Evolutionary conservation across 2,329 filamentous ascomycete genomes (phyloP).

Genomic region (Cercospora brassicicola): DNA sequence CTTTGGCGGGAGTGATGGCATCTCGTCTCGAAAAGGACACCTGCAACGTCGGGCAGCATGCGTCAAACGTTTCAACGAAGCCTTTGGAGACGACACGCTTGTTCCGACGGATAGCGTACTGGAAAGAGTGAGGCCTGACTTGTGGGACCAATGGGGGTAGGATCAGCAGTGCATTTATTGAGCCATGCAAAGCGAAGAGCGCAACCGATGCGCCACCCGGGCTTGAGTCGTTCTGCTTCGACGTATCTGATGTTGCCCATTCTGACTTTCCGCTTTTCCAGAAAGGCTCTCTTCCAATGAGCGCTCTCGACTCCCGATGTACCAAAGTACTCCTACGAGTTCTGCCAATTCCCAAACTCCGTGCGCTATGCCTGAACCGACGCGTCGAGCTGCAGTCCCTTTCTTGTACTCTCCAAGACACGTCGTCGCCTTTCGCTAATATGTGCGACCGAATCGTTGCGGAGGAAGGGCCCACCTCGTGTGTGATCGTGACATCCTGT

Average conservation of each 20-base stretch:
- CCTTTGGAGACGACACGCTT: neutral
- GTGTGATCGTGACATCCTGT: neutral
- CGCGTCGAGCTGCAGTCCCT: neutral
- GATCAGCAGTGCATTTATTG: too few relatives aligned
- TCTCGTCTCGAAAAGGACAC: neutral
- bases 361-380: neutral
- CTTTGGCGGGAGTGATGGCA: neutral
- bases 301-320: neutral
- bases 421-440: neutral
- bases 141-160: neutral
- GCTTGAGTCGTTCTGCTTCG: neutral
- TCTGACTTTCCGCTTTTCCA: neutral
- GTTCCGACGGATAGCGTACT: neutral
- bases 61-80: neutral
- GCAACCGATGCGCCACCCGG: neutral
- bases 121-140: neutral
- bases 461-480: too few relatives aligned
- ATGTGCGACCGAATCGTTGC: neutral
- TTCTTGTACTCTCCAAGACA: neutral
- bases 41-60: neutral
- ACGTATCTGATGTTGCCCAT: neutral
- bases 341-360: neutral
- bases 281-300: neutral
- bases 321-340: neutral
- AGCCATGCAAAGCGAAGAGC: too few relatives aligned